Percentiles rank a stretch among this genome's conserved stretches.
These are phyloP conservation scores for Cerrena zonata DNA, from an alignment of 1,284 basidiomycete genomes.

Conservation along the genomic window DNA sequence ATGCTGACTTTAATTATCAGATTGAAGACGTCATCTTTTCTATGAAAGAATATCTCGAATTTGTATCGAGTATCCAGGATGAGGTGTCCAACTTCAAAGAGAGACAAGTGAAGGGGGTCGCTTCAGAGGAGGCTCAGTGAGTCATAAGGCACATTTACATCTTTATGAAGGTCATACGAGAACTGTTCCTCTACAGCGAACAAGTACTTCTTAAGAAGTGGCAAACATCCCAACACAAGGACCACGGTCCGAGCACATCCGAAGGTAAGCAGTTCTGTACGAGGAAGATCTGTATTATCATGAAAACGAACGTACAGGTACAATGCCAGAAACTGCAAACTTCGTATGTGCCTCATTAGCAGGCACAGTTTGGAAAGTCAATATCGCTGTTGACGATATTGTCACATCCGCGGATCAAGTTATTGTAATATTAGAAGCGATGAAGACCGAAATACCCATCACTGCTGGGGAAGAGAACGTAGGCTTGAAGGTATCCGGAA, in stretches of 20 bases:
- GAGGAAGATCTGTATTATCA: too few species aligned
- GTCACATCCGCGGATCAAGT: constrained; percentile 44
- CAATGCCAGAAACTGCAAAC: constrained; percentile 10
- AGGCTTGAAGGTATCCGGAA: constrained; percentile 37
- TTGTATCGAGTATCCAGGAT: constrained; percentile 37
- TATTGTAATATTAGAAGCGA: constrained; percentile 60
- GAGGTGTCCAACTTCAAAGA: constrained; percentile 41
- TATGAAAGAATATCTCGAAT: constrained; percentile 44
- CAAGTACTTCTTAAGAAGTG: background rate
- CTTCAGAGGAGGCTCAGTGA: background rate
- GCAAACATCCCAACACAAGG: background rate
- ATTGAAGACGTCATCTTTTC: constrained; percentile 48
- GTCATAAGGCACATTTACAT: background rate
- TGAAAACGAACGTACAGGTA: too few species aligned
- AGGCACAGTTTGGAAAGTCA: constrained; percentile 57
- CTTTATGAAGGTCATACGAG: background rate
- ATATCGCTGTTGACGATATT: constrained; percentile 37
- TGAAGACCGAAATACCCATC: constrained; percentile 65
- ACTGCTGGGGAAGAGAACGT: constrained; percentile 40
- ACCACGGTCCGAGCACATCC: constrained; percentile 17
- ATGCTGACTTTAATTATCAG: too few species aligned
- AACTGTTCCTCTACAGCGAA: background rate
- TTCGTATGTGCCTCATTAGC: constrained; percentile 40
- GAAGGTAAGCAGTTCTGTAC: too few species aligned
- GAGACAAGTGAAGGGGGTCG: background rate